Base-by-base conservation (phyloP, 768 basidiomycete species). In the Hortiboletus campestris region DNA sequence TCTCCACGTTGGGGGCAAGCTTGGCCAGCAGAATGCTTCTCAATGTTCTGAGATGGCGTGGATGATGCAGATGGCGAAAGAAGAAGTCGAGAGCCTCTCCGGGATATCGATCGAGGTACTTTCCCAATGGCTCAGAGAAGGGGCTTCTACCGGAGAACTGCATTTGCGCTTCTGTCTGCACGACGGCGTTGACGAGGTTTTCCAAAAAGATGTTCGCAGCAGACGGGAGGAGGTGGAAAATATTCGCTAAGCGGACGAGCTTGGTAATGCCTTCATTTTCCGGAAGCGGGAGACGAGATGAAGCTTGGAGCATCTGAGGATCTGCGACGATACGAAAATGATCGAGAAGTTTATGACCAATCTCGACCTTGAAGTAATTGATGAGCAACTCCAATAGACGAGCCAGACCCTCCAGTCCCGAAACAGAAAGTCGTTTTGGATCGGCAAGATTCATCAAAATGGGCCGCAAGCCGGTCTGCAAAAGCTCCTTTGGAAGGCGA, bases 281-380 rank as follows among this genome's bases (percentile, higher is more conserved):
- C 16, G 84, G 80, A 22, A 92, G 76, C 1, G 94, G 91, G 6
- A 89, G 79, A 55, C 85, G 83, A 0, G 93, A 85, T 0, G 94
- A 89, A 45, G 83, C 84, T 54, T 83, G 81, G 28, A 98, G 79
- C 77, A 91, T 86, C 60, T 87, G 86, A 14, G 92, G 88, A 65
- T 96, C 94, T 25, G 96, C 91, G 20, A 99, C 88, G 36, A 89
- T 85, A 41, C 88, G 86, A 75, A 96, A 98, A 69, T 99, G 97
- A 64, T 98, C 97, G 20, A 99, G 78, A 8, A 99, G 84, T 73
- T 99, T 99, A 71, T 91, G 84, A 1, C 97, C 97, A 56, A 99
- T 98, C 75, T 99, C 97, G 17, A 99, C 96, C 71, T 98, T 98
- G 85, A 99, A 99, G 74, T 99, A 98, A 70, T 98, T 98, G 38